Base-by-base conservation (phyloP, 2,329 filamentous ascomycete genomes). In the Penicillium sp. region DNA sequence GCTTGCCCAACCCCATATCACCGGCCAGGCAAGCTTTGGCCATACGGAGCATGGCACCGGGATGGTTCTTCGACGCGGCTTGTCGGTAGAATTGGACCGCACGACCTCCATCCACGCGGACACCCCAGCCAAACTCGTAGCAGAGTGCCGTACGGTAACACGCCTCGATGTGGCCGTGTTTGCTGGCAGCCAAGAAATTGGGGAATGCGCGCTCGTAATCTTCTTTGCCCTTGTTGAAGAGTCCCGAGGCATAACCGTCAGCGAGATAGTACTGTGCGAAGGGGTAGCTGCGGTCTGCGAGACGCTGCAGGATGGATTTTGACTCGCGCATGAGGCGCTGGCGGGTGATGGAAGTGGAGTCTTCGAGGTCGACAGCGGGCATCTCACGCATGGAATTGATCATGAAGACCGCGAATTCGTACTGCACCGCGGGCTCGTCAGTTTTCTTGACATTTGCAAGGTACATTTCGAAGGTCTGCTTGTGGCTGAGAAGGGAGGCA, bases 71-170 rank as follows among this genome's bases (percentile, higher is more conserved):
- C 7, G 93, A 91, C 2, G 95, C 93, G 10, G 93, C 91, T 65
- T 91, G 89, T 58, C 94, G 89, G 74, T 97, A 91, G 76, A 95
- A 99, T 75, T 98, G 93, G 1, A 96, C 91, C 47, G 95, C 94
- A 79, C 97, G 97, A 54, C 90, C 88, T 60, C 91, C 90, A 72
- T 97, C 93, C 72, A 92, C 92, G 60, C 92, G 89, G 72, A 90
- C 96, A 44, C 95, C 95, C 95, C 95, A 99, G 65, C 93, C 95
- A 78, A 97, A 98, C 78, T 99, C 95, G 80, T 98, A 98, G 81
- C 93, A 97, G 59, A 99, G 84, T 17, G 91, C 95, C 56, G 94
- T 90, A 59, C 95, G 91, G 79, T 97, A 99, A 38, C 90, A 93
- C 60, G 95, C 95, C 81, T 99, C 95, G 53, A 95, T 93, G 77